Evolutionary conservation across 2,329 filamentous ascomycete species (phyloP).

Genomic region (Paecilomyces fulvus): DNA sequence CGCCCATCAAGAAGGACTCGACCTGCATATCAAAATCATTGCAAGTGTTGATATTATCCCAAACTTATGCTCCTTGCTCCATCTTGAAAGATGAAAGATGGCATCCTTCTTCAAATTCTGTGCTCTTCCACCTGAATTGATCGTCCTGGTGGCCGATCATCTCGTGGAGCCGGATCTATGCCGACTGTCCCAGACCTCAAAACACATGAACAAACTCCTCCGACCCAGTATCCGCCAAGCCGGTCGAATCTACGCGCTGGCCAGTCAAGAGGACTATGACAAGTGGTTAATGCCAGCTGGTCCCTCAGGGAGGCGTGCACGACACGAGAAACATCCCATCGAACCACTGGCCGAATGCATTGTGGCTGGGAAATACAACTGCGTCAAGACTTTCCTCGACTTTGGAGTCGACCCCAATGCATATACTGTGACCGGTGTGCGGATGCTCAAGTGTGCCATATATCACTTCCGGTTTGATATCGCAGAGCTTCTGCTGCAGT

Average conservation of each 20-base stretch:
- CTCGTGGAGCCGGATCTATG: neutral
- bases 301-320: too few species aligned
- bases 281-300: neutral
- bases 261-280: constrained; percentile 1
- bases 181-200: neutral
- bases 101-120: neutral
- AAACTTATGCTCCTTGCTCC: too few species aligned
- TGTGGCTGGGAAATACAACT: neutral
- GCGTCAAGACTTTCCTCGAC: neutral
- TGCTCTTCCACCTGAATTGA: constrained; percentile 4
- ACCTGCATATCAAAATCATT: too few species aligned
- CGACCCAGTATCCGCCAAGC: neutral
- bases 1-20: too few species aligned
- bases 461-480: neutral
- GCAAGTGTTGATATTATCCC: too few species aligned
- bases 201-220: neutral
- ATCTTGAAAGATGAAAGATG: too few species aligned
- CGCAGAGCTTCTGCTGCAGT: constrained; percentile 2
- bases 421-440: constrained; percentile 2
- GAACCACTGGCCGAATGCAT: constrained; percentile 1
- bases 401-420: constrained; percentile 5
- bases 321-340: neutral
- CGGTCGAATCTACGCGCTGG: neutral
- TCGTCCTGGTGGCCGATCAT: neutral
- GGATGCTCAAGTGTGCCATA: constrained; percentile 4